Conservation (phyloP, 495 filamentous ascomycete species). For the Aspergillus mulundensis region DNA sequence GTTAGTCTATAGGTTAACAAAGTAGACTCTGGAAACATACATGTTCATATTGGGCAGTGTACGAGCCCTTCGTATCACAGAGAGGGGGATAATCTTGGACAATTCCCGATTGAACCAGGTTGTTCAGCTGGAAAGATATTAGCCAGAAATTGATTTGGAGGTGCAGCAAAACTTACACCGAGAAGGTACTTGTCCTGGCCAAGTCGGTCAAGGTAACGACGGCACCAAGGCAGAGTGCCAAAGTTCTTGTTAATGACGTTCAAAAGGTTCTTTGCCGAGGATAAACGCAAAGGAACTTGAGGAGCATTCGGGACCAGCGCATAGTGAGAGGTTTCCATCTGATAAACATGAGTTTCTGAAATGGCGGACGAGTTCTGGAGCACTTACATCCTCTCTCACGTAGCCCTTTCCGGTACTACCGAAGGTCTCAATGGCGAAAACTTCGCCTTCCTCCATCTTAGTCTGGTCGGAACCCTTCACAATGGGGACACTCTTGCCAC, state of each 20-base stretch:
- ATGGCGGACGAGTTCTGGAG: not conserved
- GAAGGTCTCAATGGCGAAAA: slow-evolving; percentile 92
- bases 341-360: slow-evolving; percentile 7
- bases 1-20: slow-evolving; percentile 19
- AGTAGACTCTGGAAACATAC: slow-evolving; percentile 47
- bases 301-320: slow-evolving; percentile 60
- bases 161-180: slow-evolving; percentile 53
- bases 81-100: slow-evolving; percentile 88
- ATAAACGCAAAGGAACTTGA: slow-evolving; percentile 62
- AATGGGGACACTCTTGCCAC: slow-evolving; percentile 84
- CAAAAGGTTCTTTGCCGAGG: slow-evolving; percentile 75
- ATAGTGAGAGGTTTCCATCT: slow-evolving; percentile 74
- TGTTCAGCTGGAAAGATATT: slow-evolving; percentile 64
- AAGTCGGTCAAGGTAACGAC: slow-evolving; percentile 79
- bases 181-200: slow-evolving; percentile 87
- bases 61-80: slow-evolving; percentile 89
- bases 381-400: slow-evolving; percentile 69
- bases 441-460: slow-evolving; percentile 93
- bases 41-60: slow-evolving; percentile 93
- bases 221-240: slow-evolving; percentile 80
- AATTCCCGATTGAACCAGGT: slow-evolving; percentile 76
- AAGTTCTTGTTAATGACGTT: slow-evolving; percentile 92
- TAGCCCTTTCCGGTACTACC: slow-evolving; percentile 87
- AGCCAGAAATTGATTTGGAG: slow-evolving; percentile 17
- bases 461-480: slow-evolving; percentile 75